Evolutionary conservation across 768 basidiomycete genomes (phyloP).

Genomic region (Pleurotus ostreatus): DNA sequence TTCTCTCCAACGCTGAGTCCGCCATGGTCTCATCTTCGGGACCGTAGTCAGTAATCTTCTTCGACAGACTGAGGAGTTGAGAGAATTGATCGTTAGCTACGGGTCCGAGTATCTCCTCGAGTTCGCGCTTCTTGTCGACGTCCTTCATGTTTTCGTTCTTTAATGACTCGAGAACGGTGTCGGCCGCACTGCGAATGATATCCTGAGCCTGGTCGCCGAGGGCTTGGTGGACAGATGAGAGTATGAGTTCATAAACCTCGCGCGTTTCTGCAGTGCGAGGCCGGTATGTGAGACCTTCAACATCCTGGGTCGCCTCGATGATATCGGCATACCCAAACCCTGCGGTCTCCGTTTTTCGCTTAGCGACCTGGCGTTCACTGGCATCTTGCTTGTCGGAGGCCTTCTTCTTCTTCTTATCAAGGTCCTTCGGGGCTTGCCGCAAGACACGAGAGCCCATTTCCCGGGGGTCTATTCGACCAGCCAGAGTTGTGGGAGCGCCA

Average conservation of each 20-base stretch:
- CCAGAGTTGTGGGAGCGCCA: conserved; percentile 90
- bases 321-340: conserved; percentile 87
- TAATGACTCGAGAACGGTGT: conserved; percentile 80
- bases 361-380: conserved; percentile 50
- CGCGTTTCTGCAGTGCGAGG: conserved; percentile 93
- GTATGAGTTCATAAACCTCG: conserved; percentile 90
- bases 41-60: conserved; percentile 95
- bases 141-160: conserved; percentile 90
- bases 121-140: conserved; percentile 95
- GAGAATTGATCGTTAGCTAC: conserved; percentile 74
- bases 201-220: conserved; percentile 97
- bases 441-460: conserved; percentile 93
- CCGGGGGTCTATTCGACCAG: conserved; percentile 81
- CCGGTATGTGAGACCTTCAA: conserved; percentile 90
- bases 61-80: conserved; percentile 78
- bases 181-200: conserved; percentile 93
- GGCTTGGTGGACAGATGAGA: conserved; percentile 74
- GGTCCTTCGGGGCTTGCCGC: conserved; percentile 78
- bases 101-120: conserved; percentile 69
- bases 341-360: conserved; percentile 57
- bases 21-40: conserved; percentile 78
- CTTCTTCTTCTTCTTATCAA: conserved; percentile 93
- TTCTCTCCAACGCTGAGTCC: conserved; percentile 76
- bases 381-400: conserved; percentile 57
- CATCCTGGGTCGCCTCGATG: conserved; percentile 88